Conservation (phyloP, 169 alveolate species). For the Plasmodium gonderi region DNA sequence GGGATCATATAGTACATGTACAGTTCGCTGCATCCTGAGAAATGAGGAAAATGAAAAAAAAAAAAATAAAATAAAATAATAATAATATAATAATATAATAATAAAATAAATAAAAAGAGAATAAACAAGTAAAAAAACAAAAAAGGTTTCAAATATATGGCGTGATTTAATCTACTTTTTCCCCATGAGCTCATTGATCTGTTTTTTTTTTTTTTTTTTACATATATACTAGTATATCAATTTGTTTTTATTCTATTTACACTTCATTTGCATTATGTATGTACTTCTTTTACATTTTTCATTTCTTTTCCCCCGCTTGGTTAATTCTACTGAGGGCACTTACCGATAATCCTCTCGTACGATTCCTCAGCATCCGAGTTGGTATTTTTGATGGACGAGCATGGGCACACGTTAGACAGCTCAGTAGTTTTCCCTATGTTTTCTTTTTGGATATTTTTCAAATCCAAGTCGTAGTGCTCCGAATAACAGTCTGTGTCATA, state of each 20-base stretch:
- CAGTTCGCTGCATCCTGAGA: constrained; percentile 83
- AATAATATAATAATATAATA: background rate
- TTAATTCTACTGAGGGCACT: too few species aligned
- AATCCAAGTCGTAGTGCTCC: constrained; percentile 30
- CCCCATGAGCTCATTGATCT: too few species aligned
- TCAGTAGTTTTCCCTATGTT: constrained; percentile 51
- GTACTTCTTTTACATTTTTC: background rate
- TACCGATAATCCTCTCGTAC: constrained; percentile 65
- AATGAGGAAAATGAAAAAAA: background rate
- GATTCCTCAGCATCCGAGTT: constrained; percentile 14
- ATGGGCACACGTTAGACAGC: constrained; percentile 41
- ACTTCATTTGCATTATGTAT: background rate
- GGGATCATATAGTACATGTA: constrained; percentile 88
- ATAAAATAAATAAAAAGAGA: background rate
- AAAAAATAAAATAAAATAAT: background rate
- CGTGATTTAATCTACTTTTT: background rate
- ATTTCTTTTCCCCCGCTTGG: background rate
- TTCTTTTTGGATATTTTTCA: constrained; percentile 53
- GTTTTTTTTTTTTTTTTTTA: too few species aligned
- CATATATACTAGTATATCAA: background rate
- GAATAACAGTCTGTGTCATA: constrained; percentile 75
- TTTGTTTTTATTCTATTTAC: background rate
- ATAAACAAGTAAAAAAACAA: background rate
- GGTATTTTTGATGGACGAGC: background rate
- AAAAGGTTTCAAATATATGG: background rate